Conservation (phyloP, 2,329 filamentous ascomycete genomes). For the Colletotrichum sp. region DNA sequence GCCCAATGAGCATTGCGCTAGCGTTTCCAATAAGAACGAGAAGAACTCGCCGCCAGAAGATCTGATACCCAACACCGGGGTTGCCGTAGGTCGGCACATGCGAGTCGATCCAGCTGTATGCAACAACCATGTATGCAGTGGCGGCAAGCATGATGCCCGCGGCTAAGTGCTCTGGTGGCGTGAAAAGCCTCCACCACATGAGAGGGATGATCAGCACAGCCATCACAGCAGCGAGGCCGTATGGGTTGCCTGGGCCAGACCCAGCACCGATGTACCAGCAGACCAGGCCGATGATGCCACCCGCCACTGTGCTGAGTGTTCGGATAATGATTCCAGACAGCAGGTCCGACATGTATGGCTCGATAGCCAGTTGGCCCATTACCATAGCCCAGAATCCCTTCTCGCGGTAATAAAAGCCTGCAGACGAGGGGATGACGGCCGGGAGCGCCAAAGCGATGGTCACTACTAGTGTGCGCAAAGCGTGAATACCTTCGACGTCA, state of each 20-base stretch:
- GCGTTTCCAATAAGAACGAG: not conserved
- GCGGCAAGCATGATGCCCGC: not conserved
- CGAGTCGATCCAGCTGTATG: not conserved
- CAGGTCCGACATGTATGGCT: not conserved
- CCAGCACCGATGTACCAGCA: not conserved
- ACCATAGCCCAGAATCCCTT: not conserved
- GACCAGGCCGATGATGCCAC: fast-evolving
- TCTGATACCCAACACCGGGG: not conserved
- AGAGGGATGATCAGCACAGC: not conserved
- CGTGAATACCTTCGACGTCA: not conserved
- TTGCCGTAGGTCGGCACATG: not conserved
- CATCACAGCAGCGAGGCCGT: not conserved
- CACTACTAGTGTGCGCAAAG: fast-evolving
- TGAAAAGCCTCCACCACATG: not conserved
- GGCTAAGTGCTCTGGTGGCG: not conserved
- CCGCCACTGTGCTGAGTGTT: not conserved
- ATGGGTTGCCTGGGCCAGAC: not conserved
- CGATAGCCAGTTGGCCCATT: not conserved
- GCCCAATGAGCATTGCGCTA: not conserved
- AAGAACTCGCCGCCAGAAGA: not conserved
- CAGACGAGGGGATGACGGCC: not conserved
- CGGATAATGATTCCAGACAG: not conserved
- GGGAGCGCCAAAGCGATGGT: not conserved
- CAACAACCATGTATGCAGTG: not conserved
- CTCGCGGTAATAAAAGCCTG: not conserved